phyloP scores from a whole-genome alignment of 176 grass and related monocot genomes.

The Echinochloa phyllopogon region DNA sequence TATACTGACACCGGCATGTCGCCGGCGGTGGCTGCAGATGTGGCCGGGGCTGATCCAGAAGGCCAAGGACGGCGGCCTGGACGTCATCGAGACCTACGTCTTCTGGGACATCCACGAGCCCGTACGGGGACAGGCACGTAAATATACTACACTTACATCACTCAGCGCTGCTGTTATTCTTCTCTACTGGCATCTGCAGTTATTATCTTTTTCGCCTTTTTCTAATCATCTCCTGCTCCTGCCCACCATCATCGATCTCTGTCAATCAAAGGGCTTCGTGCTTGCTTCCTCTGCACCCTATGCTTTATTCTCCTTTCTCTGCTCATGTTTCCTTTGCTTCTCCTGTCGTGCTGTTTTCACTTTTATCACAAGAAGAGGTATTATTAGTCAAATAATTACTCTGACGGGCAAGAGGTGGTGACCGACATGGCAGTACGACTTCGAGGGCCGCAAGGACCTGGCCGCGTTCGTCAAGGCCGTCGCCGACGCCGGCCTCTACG shows the following conservation, averaged over 20 bases:
- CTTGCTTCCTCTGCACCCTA: constrained; percentile 53
- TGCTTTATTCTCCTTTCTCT: constrained; percentile 36
- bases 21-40: constrained; percentile 61
- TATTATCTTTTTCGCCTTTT: background rate
- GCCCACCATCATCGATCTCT: constrained; percentile 19
- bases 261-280: constrained; percentile 15
- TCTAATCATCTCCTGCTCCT: background rate
- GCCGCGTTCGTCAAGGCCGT: constrained; percentile 82
- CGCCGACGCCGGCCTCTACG: constrained; percentile 89
- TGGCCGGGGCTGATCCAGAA: constrained; percentile 96
- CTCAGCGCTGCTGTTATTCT: background rate
- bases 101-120: constrained; percentile 99
- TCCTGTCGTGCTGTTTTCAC: background rate
- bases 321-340: background rate
- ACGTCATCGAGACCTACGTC: constrained; percentile 89
- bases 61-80: constrained; percentile 94
- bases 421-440: constrained; percentile 79
- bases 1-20: constrained; percentile 21
- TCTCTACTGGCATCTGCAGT: background rate
- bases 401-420: constrained; percentile 5
- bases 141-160: background rate
- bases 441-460: constrained; percentile 96
- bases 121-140: constrained; percentile 74
- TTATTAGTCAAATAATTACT: too few species aligned
- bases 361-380: background rate